Percentiles rank a stretch among this genome's conserved stretches.
Evolutionary conservation across 2,329 filamentous ascomycete species (phyloP).

Genomic region (Beauveria bassiana): DNA sequence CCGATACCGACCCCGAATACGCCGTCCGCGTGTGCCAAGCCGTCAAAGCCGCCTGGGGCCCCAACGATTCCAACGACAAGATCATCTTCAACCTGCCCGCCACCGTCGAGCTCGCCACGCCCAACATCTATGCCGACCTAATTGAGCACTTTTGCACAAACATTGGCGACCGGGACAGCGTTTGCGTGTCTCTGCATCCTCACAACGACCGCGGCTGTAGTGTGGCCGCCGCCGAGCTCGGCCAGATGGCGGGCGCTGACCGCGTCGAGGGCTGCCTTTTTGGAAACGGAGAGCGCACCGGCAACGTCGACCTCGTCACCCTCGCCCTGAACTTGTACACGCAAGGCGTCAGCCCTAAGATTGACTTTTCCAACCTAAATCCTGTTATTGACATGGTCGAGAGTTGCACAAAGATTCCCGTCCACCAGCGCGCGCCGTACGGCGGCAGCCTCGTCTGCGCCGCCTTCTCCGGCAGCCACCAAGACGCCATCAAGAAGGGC

Average conservation of each 20-base stretch:
- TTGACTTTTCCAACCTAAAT: slow-evolving; percentile 89
- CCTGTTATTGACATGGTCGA: slow-evolving; percentile 84
- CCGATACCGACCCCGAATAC: slow-evolving; percentile 79
- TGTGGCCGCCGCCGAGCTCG: slow-evolving; percentile 81
- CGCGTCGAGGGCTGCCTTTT: slow-evolving; percentile 87
- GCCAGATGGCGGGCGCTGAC: slow-evolving; percentile 93
- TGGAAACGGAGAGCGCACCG: slow-evolving; percentile 90
- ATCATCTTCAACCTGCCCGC: slow-evolving; percentile 97
- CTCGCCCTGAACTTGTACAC: slow-evolving; percentile 91
- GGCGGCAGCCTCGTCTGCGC: slow-evolving; percentile 86
- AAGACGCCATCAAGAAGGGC: slow-evolving; percentile 93
- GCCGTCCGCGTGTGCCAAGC: slow-evolving; percentile 80
- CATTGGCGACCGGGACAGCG: slow-evolving; percentile 76
- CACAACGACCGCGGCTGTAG: slow-evolving; percentile 93
- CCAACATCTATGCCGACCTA: slow-evolving; percentile 92
- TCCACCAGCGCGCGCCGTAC: slow-evolving; percentile 85
- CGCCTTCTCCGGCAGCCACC: slow-evolving; percentile 85
- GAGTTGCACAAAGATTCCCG: slow-evolving; percentile 87
- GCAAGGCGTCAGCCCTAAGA: slow-evolving; percentile 73
- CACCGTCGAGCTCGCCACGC: slow-evolving; percentile 90
- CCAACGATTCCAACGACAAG: slow-evolving; percentile 59
- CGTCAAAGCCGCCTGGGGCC: slow-evolving; percentile 89
- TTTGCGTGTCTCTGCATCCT: slow-evolving; percentile 83
- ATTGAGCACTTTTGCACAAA: slow-evolving; percentile 91
- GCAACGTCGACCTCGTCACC: slow-evolving; percentile 91